Conservation (phyloP, 768 basidiomycete species). For the Coprinellus aureogranulatus region DNA sequence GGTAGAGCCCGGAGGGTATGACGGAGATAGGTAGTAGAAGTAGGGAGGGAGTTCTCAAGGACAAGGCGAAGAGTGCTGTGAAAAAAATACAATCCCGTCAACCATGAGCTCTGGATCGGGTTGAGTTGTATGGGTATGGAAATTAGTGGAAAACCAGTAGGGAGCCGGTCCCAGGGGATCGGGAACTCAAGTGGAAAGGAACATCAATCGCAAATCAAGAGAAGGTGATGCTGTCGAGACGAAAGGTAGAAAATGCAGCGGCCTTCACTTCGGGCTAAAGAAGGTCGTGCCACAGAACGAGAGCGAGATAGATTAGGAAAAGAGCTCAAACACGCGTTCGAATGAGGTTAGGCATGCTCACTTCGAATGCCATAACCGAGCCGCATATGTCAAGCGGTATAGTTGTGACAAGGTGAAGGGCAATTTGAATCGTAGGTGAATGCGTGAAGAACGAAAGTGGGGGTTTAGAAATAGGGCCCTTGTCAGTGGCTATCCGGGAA, state of each 20-base stretch:
- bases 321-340: not conserved
- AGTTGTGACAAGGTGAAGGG: not conserved
- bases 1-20: slow-evolving; percentile 65
- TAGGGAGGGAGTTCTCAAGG: slow-evolving; percentile 58
- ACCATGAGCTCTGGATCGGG: not conserved
- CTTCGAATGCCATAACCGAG: slow-evolving; percentile 1
- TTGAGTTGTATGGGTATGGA: not conserved
- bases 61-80: slow-evolving; percentile 37
- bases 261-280: not conserved
- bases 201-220: slow-evolving; percentile 1
- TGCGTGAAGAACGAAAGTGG: slow-evolving; percentile 2
- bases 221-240: not conserved
- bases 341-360: not conserved
- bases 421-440: not conserved
- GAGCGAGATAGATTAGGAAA: slow-evolving; percentile 1
- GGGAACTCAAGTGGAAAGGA: not conserved
- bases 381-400: not conserved
- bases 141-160: not conserved
- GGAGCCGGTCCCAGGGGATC: not conserved
- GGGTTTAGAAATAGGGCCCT: not conserved
- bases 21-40: slow-evolving; percentile 57
- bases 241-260: not conserved
- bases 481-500: not conserved
- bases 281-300: not conserved
- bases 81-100: slow-evolving; percentile 3